A percentile compares a stretch with the other conserved stretches of the same genome.
These are phyloP conservation scores for Trichophaea hybrida DNA, from an alignment of 2,329 filamentous ascomycete genomes.

Conservation along the genomic window DNA sequence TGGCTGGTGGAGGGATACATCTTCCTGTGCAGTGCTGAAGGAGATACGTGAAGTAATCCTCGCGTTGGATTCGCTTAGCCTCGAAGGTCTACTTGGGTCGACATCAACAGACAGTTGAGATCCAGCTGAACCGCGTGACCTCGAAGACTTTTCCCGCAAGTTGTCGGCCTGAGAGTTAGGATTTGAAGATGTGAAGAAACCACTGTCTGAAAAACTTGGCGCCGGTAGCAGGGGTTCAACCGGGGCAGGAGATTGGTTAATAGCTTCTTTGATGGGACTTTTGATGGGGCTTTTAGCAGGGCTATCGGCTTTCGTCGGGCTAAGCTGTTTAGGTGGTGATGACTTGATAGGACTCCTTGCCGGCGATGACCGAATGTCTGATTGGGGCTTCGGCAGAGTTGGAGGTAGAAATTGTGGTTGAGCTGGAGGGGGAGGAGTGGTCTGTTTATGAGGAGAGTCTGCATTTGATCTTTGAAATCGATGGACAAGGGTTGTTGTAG, in stretches of 20 bases:
- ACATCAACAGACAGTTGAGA: not conserved
- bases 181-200: slow-evolving; percentile 5
- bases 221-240: not conserved
- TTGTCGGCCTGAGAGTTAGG: slow-evolving; percentile 5
- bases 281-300: not conserved
- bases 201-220: slow-evolving; percentile 3
- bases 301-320: not conserved
- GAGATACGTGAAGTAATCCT: slow-evolving; percentile 20
- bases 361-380: not conserved
- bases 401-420: not conserved
- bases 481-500: not conserved
- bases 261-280: not conserved
- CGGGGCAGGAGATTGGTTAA: not conserved
- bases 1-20: slow-evolving; percentile 28
- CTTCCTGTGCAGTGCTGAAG: slow-evolving; percentile 36
- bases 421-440: not conserved
- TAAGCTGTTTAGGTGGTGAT: not conserved
- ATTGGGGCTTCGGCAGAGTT: not conserved
- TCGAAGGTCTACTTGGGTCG: not conserved
- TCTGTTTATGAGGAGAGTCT: not conserved
- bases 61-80: not conserved
- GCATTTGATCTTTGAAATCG: not conserved
- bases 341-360: not conserved
- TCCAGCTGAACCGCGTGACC: not conserved
- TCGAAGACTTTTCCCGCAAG: not conserved